Evolutionary conservation across 371 early-diverging fungal species (phyloP).

Genomic region (Mucor ambiguus): DNA sequence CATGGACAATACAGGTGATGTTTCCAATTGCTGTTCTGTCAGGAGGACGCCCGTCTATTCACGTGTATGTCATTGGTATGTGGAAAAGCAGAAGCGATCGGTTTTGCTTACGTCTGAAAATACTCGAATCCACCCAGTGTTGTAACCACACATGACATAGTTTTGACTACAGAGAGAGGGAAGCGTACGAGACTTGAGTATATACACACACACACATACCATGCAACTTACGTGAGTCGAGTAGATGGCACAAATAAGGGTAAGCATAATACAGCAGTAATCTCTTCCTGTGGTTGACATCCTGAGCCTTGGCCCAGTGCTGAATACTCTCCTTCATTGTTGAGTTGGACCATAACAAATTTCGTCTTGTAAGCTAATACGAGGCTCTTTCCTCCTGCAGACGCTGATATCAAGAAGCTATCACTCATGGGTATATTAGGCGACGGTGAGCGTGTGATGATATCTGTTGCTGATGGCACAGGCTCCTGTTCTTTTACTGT

Average conservation of each 20-base stretch:
- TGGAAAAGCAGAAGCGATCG: neutral
- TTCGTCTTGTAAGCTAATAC: constrained; percentile 47
- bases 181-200: neutral
- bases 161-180: constrained; percentile 42
- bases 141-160: constrained; percentile 63
- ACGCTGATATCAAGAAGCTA: constrained; percentile 38
- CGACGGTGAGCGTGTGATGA: constrained; percentile 28
- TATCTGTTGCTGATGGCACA: constrained; percentile 15
- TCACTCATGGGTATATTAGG: constrained; percentile 33
- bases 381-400: constrained; percentile 38
- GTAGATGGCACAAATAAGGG: constrained; percentile 61
- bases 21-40: constrained; percentile 61
- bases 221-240: constrained; percentile 45
- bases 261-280: constrained; percentile 58
- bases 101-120: constrained; percentile 52
- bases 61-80: neutral
- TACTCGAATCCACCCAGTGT: constrained; percentile 63
- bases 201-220: neutral
- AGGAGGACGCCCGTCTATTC: constrained; percentile 51
- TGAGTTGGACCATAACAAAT: constrained; percentile 45
- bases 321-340: constrained; percentile 46
- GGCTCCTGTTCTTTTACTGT: neutral
- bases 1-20: constrained; percentile 50
- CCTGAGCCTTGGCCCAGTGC: constrained; percentile 61
- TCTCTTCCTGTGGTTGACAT: constrained; percentile 48